Evolutionary conservation across 2,329 filamentous ascomycete species (phyloP), one percentile per base, ranked within the genome.

Genomic region (Colletotrichum lentis): DNA sequence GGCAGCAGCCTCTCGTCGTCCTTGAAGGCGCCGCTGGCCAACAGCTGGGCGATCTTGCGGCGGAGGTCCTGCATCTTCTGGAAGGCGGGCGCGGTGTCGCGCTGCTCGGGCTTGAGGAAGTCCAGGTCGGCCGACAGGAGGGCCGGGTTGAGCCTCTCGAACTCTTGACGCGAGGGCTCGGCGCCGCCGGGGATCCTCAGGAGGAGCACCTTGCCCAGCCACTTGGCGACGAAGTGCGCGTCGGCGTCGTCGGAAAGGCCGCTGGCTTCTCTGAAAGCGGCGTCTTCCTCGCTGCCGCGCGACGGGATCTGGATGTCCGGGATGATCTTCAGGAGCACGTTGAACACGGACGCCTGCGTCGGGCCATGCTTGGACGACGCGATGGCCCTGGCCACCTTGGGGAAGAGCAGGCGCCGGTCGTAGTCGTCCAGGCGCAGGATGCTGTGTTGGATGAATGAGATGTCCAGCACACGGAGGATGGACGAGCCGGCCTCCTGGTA

Each of bases 401-500:
- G 89, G n/a, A 97, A 79, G 5, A 97, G 81, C 12, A 89, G 87
- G 43, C 90, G 85, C 72, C 93, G 87, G 49, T 95, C 91, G 61
- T 84, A 74, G 14, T 81, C 77, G 39, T 82, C 77, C 24, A 86
- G 76, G 3, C 85, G 82, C 49, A 81, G 77, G 35, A 88, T 74
- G 49, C 95, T 96, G 76, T 97, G 93, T 74, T 96, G 92, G 44
- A 97, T 91, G 76, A 97, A 97, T 20, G 91, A 85, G 47, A 98
- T 82, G 78, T 98, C 94, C 73, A 97, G 91, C 76, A 97, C 92
- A 71, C 93, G 90, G 71, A 99, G 88, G 44, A 97, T 84, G 1
- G 90, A 83, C 14, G 90, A 90, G 46, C 88, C 84, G 44, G 88
- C 88, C 31, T 69, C 88, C 78, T 96, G 97, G 84, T 97, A 97